These are phyloP conservation scores for Boletus rubescentipes DNA, from an alignment of 768 basidiomycete genomes.

Conservation along the genomic window DNA sequence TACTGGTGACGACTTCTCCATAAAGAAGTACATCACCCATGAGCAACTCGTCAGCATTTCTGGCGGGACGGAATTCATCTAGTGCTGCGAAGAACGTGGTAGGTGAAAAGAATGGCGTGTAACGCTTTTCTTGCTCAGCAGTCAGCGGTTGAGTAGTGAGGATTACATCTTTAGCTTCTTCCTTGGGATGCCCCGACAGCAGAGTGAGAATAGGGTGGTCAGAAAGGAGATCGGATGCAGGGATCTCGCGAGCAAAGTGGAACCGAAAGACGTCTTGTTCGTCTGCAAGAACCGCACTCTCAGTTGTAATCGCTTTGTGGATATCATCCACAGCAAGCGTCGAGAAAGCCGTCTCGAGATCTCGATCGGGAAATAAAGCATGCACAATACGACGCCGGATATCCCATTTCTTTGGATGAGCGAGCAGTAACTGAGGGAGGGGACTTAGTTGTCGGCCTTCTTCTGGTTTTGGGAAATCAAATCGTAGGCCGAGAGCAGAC, in stretches of 20 bases:
- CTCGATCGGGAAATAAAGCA: slow-evolving; percentile 18
- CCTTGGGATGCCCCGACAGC: slow-evolving; percentile 29
- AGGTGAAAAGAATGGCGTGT: slow-evolving; percentile 75
- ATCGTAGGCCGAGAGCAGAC: slow-evolving; percentile 27
- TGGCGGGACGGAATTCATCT: slow-evolving; percentile 20
- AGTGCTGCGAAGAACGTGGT: slow-evolving; percentile 58
- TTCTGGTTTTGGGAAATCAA: neutral
- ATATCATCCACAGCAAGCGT: slow-evolving; percentile 45
- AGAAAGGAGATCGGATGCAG: slow-evolving; percentile 26
- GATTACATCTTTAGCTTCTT: slow-evolving; percentile 55
- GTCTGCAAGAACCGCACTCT: slow-evolving; percentile 50
- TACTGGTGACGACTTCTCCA: slow-evolving; percentile 88
- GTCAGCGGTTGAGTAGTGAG: slow-evolving; percentile 51
- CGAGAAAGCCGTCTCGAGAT: slow-evolving; percentile 44
- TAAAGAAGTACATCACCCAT: slow-evolving; percentile 82
- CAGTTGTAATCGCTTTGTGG: slow-evolving; percentile 28
- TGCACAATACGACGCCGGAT: slow-evolving; percentile 15
- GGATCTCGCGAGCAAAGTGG: slow-evolving; percentile 36
- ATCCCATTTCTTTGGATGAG: slow-evolving; percentile 25
- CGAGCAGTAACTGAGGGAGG: slow-evolving; percentile 32
- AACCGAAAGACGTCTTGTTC: slow-evolving; percentile 71
- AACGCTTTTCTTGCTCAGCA: slow-evolving; percentile 33
- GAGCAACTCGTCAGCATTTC: slow-evolving; percentile 41
- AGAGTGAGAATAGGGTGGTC: slow-evolving; percentile 18
- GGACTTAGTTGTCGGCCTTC: neutral